Percentiles rank a stretch among this genome's conserved stretches.
Conservation (phyloP, 352 stramenopile species). For the Phytophthora podocarpi region DNA sequence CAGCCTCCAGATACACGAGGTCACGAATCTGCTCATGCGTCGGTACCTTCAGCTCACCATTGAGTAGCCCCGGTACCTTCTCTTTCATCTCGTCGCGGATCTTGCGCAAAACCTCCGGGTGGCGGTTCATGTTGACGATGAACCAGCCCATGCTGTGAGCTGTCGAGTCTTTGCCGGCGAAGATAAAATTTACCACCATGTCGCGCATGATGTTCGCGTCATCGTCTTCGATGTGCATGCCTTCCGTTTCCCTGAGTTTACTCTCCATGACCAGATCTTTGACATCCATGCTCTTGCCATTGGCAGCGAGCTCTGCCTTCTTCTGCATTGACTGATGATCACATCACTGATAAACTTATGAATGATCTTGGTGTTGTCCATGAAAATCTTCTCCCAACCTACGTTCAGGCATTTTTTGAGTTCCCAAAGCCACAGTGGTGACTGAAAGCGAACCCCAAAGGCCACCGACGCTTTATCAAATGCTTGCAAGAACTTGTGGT, state of each 20-base stretch:
- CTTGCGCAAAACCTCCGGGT: constrained; percentile 36
- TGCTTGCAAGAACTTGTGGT: neutral
- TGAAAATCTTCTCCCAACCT: neutral
- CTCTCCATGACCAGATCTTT: neutral
- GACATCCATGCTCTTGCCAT: neutral
- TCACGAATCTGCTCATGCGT: constrained; percentile 50
- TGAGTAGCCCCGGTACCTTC: constrained; percentile 40
- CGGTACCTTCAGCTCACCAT: constrained; percentile 29
- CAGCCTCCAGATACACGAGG: constrained; percentile 65
- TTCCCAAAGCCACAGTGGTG: neutral
- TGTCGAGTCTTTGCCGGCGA: neutral
- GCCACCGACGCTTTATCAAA: neutral
- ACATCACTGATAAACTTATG: neutral
- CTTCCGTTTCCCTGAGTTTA: neutral
- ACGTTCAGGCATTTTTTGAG: neutral
- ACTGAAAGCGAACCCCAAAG: neutral
- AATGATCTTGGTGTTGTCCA: neutral
- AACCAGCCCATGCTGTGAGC: neutral
- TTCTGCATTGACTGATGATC: neutral
- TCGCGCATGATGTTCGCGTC: neutral
- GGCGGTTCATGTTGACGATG: neutral
- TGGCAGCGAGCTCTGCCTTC: neutral
- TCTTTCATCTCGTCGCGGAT: constrained; percentile 63
- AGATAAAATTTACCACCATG: neutral
- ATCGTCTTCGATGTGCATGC: neutral